Conservation (phyloP, 140 eudicot genomes). For the Erigeron philadelphicus region DNA sequence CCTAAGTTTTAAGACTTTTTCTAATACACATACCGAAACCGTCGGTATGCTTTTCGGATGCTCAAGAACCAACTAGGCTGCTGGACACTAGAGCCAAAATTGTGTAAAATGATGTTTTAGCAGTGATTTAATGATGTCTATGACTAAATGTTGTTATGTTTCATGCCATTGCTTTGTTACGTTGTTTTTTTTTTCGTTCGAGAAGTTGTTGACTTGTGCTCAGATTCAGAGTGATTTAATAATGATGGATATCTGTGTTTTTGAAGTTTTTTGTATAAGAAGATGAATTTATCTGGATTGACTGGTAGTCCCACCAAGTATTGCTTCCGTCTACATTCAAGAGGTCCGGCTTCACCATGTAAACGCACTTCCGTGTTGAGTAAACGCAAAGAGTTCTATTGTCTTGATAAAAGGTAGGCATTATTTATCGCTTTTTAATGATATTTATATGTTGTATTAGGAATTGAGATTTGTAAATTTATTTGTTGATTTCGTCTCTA, state of each 20-base stretch:
- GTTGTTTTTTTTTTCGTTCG: background rate
- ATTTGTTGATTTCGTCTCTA: conserved; percentile 8
- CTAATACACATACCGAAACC: too few species aligned
- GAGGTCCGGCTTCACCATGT: conserved; percentile 34
- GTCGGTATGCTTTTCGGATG: too few species aligned
- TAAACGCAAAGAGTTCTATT: conserved; percentile 20
- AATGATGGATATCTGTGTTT: background rate
- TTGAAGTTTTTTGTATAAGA: background rate
- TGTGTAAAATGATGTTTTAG: too few species aligned
- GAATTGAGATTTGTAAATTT: conserved; percentile 12
- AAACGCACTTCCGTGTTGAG: conserved; percentile 36
- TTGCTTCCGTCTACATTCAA: conserved; percentile 40
- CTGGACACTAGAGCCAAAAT: too few species aligned
- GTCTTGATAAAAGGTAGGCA: conserved; percentile 43
- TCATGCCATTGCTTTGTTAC: too few species aligned
- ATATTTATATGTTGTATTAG: conserved; percentile 11
- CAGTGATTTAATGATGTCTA: too few species aligned
- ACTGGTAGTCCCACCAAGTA: conserved; percentile 48
- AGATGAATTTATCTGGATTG: conserved; percentile 61
- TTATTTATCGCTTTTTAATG: conserved; percentile 2
- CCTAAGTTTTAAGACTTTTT: too few species aligned
- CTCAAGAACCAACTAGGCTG: too few species aligned
- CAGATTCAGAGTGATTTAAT: conserved; percentile 1
- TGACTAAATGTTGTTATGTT: too few species aligned
- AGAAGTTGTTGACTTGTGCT: conserved; percentile 2